Base-by-base conservation (phyloP, 306 rosid genomes). In the Morella rubra region DNA sequence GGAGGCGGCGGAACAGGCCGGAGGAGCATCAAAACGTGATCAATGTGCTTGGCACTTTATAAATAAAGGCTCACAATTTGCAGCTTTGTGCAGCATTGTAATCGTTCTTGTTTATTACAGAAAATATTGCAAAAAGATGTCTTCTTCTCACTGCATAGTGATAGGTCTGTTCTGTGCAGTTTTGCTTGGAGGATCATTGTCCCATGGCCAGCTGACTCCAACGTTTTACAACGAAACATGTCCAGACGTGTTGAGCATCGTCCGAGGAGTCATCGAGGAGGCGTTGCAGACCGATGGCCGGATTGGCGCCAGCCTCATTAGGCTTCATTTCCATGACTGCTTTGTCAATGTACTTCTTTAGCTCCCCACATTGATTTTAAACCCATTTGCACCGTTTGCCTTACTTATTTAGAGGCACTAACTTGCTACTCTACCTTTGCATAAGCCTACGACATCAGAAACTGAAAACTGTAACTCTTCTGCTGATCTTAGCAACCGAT, bases 311-410 rank as follows among this genome's bases (percentile, higher is more conserved):
- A 84, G 87, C 75, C 82, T 89, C 71, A n/a, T 75, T 3, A 81
- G 93, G 73, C 89, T 89, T 83, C 86, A 83, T 53, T 86, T 89
- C 62, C 93, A 89, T 12, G 93, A 86, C 24, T 89, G 93, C 80
- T 89, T 89, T 19, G 90, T 89, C 46, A 82, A 82, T 27, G 91
- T 88, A 72, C 0, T 22, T 58, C 64, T 58, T 40, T 22, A 58
- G 7, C 2, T 8, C 27, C 20, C 32, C 12, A 22, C 64, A 1
- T 19, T 0, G 8, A 0, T 14, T 22, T 54, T 55, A 44, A 40
- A 20, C 40, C 12, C 51, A 46, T 27, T 27, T 7, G 51, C 51
- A 46, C 51, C 3, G 15, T 5, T 47, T 47, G 52, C 52, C 13
- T 8, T 27, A 24, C 27, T 24, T 24, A 27, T 27, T 27, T 27